These are phyloP conservation scores for Pleurozium schreberi DNA, from an alignment of 225 moss, liverwort and hornwort genomes.

Conservation along the genomic window DNA sequence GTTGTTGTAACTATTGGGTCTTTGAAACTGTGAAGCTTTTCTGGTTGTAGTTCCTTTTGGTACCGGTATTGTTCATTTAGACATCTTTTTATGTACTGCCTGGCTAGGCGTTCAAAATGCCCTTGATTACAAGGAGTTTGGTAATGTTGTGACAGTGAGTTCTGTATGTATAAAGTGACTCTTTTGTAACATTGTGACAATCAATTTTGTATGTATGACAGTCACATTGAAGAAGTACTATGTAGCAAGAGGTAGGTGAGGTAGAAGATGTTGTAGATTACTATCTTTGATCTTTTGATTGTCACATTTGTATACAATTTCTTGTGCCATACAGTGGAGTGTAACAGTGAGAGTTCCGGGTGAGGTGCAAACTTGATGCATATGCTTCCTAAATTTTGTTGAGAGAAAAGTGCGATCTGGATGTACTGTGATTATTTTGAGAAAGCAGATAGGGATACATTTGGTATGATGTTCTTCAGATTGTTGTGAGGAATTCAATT, in stretches of 20 bases:
- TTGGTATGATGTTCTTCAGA: background rate
- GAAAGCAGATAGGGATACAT: background rate
- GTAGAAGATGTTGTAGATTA: background rate
- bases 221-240: background rate
- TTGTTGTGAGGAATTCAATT: background rate
- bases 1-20: background rate
- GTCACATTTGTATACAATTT: background rate
- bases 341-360: background rate
- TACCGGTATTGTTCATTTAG: too few relatives aligned
- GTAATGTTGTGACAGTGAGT: background rate
- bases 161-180: background rate
- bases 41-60: background rate
- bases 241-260: background rate
- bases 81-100: background rate
- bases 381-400: background rate
- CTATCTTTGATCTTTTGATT: background rate
- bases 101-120: background rate
- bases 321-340: background rate
- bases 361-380: background rate
- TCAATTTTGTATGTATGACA: background rate
- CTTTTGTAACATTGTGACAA: background rate
- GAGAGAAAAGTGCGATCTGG: background rate
- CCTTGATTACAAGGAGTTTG: background rate
- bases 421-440: background rate
- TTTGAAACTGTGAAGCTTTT: background rate